Evolutionary conservation across 2,329 filamentous ascomycete genomes (phyloP).

Genomic region (Alternaria atra): DNA sequence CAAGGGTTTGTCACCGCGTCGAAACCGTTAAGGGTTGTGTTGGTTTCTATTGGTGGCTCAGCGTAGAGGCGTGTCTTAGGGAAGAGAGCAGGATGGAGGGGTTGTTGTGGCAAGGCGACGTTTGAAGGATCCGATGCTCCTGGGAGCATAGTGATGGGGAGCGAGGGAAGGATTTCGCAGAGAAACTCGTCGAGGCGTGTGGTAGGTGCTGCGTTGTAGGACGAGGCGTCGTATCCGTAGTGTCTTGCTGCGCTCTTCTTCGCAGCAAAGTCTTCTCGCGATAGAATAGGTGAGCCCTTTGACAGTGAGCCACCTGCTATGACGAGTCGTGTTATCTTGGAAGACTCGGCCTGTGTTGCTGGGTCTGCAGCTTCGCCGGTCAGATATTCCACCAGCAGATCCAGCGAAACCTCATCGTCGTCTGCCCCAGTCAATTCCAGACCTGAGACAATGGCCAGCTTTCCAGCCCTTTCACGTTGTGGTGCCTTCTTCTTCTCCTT

Average conservation of each 20-base stretch:
- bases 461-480: constrained; percentile 63
- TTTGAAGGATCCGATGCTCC: constrained; percentile 88
- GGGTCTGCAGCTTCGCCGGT: constrained; percentile 79
- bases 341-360: constrained; percentile 65
- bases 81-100: constrained; percentile 92
- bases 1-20: constrained; percentile 92
- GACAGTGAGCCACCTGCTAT: constrained; percentile 90
- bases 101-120: constrained; percentile 88
- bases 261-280: constrained; percentile 56
- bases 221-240: constrained; percentile 90
- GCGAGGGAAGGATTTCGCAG: constrained; percentile 78
- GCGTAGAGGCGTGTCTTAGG: constrained; percentile 76
- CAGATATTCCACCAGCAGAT: constrained; percentile 85
- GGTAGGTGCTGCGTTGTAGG: constrained; percentile 88
- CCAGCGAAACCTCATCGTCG: constrained; percentile 77
- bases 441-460: constrained; percentile 89
- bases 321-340: constrained; percentile 82
- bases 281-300: constrained; percentile 57
- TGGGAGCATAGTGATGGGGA: constrained; percentile 89
- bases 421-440: constrained; percentile 81
- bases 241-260: constrained; percentile 72
- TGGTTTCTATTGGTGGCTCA: constrained; percentile 54
- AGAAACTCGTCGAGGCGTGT: constrained; percentile 86
- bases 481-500: constrained; percentile 48
- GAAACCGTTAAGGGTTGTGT: constrained; percentile 72